These are phyloP conservation scores for Dactylis glomerata DNA, from an alignment of 176 grass and related monocot species.

Conservation along the genomic window DNA sequence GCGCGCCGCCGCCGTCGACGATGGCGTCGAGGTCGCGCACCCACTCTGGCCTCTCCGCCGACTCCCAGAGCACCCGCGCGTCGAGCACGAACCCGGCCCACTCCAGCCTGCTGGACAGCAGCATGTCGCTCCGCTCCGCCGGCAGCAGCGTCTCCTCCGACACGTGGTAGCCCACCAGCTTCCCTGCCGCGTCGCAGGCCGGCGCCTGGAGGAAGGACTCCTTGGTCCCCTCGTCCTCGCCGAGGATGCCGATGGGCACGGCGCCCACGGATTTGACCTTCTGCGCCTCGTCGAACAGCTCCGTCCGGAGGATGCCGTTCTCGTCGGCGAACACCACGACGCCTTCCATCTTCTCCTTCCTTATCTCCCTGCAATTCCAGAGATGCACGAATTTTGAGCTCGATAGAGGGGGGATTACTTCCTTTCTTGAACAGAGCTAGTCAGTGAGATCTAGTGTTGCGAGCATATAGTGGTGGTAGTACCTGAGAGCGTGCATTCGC, in stretches of 20 bases:
- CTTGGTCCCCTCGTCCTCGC: slow-evolving; percentile 55
- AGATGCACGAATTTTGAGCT: slow-evolving; percentile 18
- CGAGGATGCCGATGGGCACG: slow-evolving; percentile 58
- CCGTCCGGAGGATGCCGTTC: slow-evolving; percentile 73
- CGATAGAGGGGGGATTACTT: not conserved
- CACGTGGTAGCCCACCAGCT: slow-evolving; percentile 66
- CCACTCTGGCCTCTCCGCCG: slow-evolving; percentile 45
- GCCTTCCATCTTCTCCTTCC: slow-evolving; percentile 55
- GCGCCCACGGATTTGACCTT: slow-evolving; percentile 72
- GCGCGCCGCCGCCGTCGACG: slow-evolving; percentile 28
- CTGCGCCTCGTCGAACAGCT: slow-evolving; percentile 92
- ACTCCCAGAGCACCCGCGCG: slow-evolving; percentile 66
- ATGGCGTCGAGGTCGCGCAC: slow-evolving; percentile 60
- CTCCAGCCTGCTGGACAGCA: slow-evolving; percentile 57
- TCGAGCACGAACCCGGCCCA: slow-evolving; percentile 84
- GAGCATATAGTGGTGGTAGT: not conserved
- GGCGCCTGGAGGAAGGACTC: slow-evolving; percentile 73
- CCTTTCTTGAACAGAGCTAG: not conserved
- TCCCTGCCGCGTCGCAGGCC: slow-evolving; percentile 60
- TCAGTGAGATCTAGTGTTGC: slow-evolving; percentile 13
- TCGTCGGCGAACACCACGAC: slow-evolving; percentile 95
- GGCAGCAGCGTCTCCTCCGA: slow-evolving; percentile 44
- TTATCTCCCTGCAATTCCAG: slow-evolving; percentile 44
- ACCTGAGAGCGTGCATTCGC: slow-evolving; percentile 71
- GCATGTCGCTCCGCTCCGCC: slow-evolving; percentile 45